A percentile compares a stretch with the other conserved stretches of the same genome.
Evolutionary conservation across 2,329 filamentous ascomycete species (phyloP).

Genomic region (Ceratocystis smalleyi): DNA sequence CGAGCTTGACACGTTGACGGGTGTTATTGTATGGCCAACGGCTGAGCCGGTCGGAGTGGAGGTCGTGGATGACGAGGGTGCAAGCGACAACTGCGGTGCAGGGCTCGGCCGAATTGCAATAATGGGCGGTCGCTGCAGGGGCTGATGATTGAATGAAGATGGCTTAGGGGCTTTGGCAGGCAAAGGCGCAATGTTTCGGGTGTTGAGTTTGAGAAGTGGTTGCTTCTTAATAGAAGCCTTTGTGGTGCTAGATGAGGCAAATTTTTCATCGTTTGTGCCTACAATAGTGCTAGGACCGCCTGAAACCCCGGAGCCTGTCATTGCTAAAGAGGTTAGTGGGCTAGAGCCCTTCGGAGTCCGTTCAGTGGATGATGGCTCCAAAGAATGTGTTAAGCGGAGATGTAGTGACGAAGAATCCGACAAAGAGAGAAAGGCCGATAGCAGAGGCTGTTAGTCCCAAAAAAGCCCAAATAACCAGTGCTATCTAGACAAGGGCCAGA

Average conservation of each 20-base stretch:
- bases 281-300: slow-evolving; percentile 1
- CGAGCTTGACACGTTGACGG: slow-evolving; percentile 23
- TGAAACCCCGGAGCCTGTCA: slow-evolving; percentile 5
- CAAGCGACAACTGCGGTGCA: slow-evolving; percentile 6
- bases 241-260: slow-evolving; percentile 13
- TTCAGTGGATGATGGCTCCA: slow-evolving; percentile 14
- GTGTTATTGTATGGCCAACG: slow-evolving; percentile 21
- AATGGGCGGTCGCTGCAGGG: slow-evolving; percentile 12
- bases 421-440: background rate
- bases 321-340: slow-evolving; percentile 11
- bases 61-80: slow-evolving; percentile 20
- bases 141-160: background rate
- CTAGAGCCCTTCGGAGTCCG: slow-evolving; percentile 10
- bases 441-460: background rate
- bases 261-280: slow-evolving; percentile 14
- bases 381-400: background rate
- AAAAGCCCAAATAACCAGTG: background rate
- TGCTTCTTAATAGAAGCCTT: background rate
- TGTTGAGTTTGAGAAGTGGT: slow-evolving; percentile 5
- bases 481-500: background rate
- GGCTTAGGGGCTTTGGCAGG: slow-evolving; percentile 5
- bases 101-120: slow-evolving; percentile 16
- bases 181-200: slow-evolving; percentile 5
- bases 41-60: slow-evolving; percentile 18
- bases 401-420: slow-evolving; percentile 9